phyloP scores from a whole-genome alignment of 148 eudicot genomes.

The Rhododendron ovatum region DNA sequence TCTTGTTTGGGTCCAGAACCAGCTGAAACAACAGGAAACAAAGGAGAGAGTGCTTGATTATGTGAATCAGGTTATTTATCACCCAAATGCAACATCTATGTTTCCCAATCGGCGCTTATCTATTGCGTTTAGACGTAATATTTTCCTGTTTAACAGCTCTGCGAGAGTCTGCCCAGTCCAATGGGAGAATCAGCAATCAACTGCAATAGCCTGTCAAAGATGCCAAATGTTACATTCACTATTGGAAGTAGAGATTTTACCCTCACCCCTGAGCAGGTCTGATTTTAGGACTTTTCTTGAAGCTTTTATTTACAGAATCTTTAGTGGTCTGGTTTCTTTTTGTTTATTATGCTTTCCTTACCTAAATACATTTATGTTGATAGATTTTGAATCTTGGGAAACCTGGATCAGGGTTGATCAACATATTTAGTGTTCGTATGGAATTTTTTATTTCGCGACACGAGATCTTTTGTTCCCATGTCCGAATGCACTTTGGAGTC shows the following conservation, averaged over 20 bases:
- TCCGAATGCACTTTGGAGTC: not conserved
- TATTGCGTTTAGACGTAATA: not conserved
- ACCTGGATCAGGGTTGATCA: not conserved
- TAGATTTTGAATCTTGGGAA: not conserved
- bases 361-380: not conserved
- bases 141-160: conserved; percentile 45
- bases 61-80: conserved; percentile 53
- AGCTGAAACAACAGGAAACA: conserved; percentile 43
- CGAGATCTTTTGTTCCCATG: not conserved
- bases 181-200: conserved; percentile 63
- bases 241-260: conserved; percentile 55
- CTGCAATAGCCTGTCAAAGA: conserved; percentile 42
- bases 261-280: conserved; percentile 89
- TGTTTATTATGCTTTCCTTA: not conserved
- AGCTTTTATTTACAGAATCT: not conserved
- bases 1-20: conserved; percentile 73
- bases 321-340: not conserved
- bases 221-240: conserved; percentile 77
- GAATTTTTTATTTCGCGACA: not conserved
- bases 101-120: not conserved
- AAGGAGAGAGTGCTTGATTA: conserved; percentile 66
- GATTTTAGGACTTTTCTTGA: not conserved
- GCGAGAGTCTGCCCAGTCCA: conserved; percentile 80
- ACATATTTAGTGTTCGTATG: not conserved
- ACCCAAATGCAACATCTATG: not conserved